Percentiles rank a stretch among this genome's conserved stretches.
Conservation (phyloP, 1,284 basidiomycete species). For the Porodaedalea pini region DNA sequence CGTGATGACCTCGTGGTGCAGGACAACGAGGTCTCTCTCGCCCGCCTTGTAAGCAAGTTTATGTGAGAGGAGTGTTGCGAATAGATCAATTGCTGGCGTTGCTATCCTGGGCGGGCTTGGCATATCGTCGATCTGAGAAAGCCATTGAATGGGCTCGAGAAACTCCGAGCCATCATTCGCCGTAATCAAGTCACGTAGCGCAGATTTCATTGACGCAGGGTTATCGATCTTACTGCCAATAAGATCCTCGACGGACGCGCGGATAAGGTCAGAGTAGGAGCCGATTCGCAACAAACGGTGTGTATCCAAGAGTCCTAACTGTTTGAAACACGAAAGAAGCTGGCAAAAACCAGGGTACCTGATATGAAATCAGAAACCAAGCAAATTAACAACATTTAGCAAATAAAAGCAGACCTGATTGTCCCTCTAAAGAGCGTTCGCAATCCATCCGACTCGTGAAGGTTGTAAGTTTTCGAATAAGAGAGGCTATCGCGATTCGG, state of each 20-base stretch:
- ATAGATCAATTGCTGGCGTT: conserved; percentile 69
- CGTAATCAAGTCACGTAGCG: conserved; percentile 39
- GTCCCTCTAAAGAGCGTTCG: conserved; percentile 84
- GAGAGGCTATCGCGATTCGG: conserved; percentile 85
- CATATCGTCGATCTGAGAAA: conserved; percentile 36
- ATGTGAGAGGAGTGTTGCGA: conserved; percentile 72
- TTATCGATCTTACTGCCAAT: conserved; percentile 18
- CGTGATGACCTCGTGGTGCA: conserved; percentile 79
- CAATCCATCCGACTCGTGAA: conserved; percentile 48
- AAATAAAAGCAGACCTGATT: conserved; percentile 50
- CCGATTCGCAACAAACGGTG: conserved; percentile 36
- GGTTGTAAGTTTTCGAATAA: conserved; percentile 73
- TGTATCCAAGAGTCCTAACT: conserved; percentile 67
- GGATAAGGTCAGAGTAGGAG: conserved; percentile 39
- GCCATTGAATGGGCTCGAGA: conserved; percentile 57
- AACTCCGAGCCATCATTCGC: conserved; percentile 35
- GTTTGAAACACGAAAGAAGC: conserved; percentile 73
- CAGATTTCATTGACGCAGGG: conserved; percentile 34
- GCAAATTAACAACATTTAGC: not conserved
- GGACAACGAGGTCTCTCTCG: conserved; percentile 86
- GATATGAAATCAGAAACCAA: not conserved
- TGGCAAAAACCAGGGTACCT: conserved; percentile 86
- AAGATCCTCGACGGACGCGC: conserved; percentile 8
- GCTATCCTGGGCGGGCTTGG: conserved; percentile 45
- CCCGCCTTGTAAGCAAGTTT: conserved; percentile 69